Percentiles rank a stretch among this genome's conserved stretches.
Conservation (phyloP, 75 land plant genomes). For the Azolla pinnata region DNA sequence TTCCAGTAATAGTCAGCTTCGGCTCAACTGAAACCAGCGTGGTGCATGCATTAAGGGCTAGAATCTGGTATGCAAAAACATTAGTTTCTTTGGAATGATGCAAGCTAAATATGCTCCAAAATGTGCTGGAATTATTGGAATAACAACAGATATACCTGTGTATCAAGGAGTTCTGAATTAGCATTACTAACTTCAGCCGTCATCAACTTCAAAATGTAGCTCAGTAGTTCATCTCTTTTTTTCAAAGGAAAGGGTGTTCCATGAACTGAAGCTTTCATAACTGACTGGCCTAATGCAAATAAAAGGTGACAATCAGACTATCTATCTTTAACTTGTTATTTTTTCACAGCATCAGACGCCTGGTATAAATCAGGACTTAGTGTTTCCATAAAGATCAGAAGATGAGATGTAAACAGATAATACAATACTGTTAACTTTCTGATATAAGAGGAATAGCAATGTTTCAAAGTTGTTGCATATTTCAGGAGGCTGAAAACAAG, state of each 20-base stretch:
- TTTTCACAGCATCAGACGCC: not conserved
- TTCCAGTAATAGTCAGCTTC: slow-evolving; percentile 59
- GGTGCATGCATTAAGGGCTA: slow-evolving; percentile 90
- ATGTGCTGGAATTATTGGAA: too few species aligned
- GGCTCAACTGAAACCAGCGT: slow-evolving; percentile 95
- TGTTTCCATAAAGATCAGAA: too few species aligned
- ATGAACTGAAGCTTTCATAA: slow-evolving; percentile 80
- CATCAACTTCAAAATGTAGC: slow-evolving; percentile 80
- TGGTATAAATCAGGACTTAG: too few species aligned
- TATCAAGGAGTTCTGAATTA: slow-evolving; percentile 65
- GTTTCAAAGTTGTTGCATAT: too few species aligned
- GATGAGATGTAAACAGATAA: too few species aligned
- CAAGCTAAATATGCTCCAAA: too few species aligned
- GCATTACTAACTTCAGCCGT: slow-evolving; percentile 55
- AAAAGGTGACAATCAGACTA: too few species aligned
- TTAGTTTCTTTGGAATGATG: not conserved
- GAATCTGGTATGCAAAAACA: slow-evolving; percentile 31
- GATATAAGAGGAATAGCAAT: too few species aligned
- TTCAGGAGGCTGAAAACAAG: too few species aligned
- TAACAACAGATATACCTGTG: slow-evolving; percentile 75
- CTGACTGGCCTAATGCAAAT: slow-evolving; percentile 94
- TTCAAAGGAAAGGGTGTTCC: slow-evolving; percentile 87
- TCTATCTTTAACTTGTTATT: too few species aligned
- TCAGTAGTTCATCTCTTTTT: slow-evolving; percentile 71
- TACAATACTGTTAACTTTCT: too few species aligned